Evolutionary conservation across 805 yeast genomes (phyloP).

Genomic region (Wickerhamiella allomyrinae): DNA sequence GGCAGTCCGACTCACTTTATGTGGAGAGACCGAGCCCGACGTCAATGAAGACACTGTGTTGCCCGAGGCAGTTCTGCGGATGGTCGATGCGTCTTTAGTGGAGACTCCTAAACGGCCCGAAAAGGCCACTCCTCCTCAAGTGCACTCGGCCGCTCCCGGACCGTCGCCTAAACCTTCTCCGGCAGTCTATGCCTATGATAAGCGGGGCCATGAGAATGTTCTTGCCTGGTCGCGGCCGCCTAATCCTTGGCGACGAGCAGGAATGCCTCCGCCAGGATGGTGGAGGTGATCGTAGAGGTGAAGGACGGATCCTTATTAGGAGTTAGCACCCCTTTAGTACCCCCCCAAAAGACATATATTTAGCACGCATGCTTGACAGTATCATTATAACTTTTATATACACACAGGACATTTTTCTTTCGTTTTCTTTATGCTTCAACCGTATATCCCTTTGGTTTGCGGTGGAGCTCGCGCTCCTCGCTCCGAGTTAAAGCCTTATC

Average conservation of each 20-base stretch:
- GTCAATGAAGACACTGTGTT: slow-evolving; percentile 3
- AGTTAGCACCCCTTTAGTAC: no score
- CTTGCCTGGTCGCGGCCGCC: slow-evolving; percentile 1
- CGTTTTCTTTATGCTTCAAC: slow-evolving; percentile 13
- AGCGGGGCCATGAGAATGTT: background rate
- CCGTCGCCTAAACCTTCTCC: slow-evolving; percentile 17
- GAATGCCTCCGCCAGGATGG: slow-evolving; percentile 2
- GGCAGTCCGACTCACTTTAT: slow-evolving; percentile 6
- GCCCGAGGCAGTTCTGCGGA: slow-evolving; percentile 23
- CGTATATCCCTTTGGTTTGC: slow-evolving; percentile 23
- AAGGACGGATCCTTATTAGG: no score
- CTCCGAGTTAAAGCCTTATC: slow-evolving; percentile 36
- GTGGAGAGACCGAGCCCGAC: slow-evolving; percentile 14
- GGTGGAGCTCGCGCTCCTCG: slow-evolving; percentile 27
- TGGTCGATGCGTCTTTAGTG: slow-evolving; percentile 26
- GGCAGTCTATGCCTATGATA: slow-evolving; percentile 15
- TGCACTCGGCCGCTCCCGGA: slow-evolving; percentile 16
- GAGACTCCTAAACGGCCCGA: slow-evolving; percentile 22
- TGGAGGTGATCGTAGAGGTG: background rate
- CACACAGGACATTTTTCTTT: no score
- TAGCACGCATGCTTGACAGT: no score
- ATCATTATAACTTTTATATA: no score
- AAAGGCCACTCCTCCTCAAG: slow-evolving; percentile 11
- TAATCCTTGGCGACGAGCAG: background rate
- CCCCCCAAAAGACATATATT: no score